Base-by-base conservation (phyloP, 371 early-diverging fungal genomes). In the Mucor irregularis region DNA sequence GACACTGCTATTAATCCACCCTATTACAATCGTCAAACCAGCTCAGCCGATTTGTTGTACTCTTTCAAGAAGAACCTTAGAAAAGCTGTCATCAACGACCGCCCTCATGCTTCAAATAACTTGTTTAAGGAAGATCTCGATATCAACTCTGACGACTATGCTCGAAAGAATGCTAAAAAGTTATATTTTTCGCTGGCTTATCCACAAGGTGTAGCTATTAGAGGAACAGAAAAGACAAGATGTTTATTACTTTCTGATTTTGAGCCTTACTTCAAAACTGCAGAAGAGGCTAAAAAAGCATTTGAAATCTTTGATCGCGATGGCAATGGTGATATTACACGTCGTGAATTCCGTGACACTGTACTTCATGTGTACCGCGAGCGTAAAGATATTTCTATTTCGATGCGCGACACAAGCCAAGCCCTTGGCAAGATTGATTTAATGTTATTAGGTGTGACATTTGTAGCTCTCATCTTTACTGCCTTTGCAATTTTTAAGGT, bases 361-460 rank as follows among this genome's bases (percentile, higher is more conserved):
- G 81, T 83, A 3, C 59, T 89, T 37, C 64, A 74, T 6, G 69
- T 87, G 47, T 90, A 88, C 67, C 78, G 81, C 55, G 90, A 89
- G 45, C 70, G 88, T 46, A 84, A 85, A 42, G 76, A 75, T 13
- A 68, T 89, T 14, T 76, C 81, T 14, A 75, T 78, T 14, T 77
- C 83, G 0, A 64, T 89, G 40, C 76, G 83, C 29, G 88, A 89
- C 56, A 77, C 83, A 3, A 78, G 83, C 11, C 86, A 86, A 56
- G 87, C 87, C 2, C 76, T 90, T 4, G 87, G 87, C 30, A 89
- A 89, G 62, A 63, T 89, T n/a, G 89, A 90, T 62, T 64, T 61
- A 29, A 75, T 85, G 40, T 64, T 90, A 25, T 51, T 84, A 0
- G 69, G 86, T 10, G 56, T 86, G 16, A 61, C 69, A 5, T 53